phyloP scores from a whole-genome alignment of 306 rosid species.

The Alnus glutinosa region DNA sequence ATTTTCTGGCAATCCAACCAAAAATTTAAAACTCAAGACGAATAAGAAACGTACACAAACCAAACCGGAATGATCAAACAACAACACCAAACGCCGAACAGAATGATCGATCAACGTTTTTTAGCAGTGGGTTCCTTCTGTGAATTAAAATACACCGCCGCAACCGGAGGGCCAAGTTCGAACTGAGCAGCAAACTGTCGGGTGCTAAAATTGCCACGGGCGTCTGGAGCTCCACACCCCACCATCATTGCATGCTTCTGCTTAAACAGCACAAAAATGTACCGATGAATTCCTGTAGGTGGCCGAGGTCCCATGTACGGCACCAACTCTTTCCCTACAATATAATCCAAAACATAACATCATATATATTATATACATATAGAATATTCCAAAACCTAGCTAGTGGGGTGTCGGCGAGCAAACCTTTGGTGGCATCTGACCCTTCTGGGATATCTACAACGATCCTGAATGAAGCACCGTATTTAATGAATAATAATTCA shows the following conservation, averaged over 20 bases:
- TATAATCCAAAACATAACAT: not conserved
- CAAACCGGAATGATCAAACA: not conserved
- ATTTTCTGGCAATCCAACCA: not conserved
- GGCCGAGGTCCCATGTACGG: conserved; percentile 38
- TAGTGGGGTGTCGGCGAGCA: not conserved
- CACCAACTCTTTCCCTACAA: conserved; percentile 35
- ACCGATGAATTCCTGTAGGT: conserved; percentile 32
- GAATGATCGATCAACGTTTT: not conserved
- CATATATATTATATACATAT: not conserved
- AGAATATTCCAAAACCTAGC: too few species aligned
- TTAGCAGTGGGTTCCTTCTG: conserved; percentile 36
- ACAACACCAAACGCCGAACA: not conserved
- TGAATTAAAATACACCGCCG: conserved; percentile 46
- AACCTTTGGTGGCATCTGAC: conserved; percentile 32
- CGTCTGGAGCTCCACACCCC: not conserved
- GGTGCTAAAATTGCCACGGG: conserved; percentile 34
- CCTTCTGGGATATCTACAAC: conserved; percentile 39
- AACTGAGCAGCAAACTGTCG: conserved; percentile 38
- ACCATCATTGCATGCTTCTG: conserved; percentile 18
- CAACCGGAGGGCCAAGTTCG: conserved; percentile 42
- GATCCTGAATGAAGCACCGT: conserved; percentile 28
- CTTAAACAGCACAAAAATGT: conserved; percentile 35
- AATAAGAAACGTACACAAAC: not conserved
- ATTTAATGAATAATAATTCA: not conserved
- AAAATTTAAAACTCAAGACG: not conserved